A percentile compares a stretch with the other conserved stretches of the same genome.
Evolutionary conservation across 139 green algal genomes (phyloP).

Genomic region (Pleodorina starrii): DNA sequence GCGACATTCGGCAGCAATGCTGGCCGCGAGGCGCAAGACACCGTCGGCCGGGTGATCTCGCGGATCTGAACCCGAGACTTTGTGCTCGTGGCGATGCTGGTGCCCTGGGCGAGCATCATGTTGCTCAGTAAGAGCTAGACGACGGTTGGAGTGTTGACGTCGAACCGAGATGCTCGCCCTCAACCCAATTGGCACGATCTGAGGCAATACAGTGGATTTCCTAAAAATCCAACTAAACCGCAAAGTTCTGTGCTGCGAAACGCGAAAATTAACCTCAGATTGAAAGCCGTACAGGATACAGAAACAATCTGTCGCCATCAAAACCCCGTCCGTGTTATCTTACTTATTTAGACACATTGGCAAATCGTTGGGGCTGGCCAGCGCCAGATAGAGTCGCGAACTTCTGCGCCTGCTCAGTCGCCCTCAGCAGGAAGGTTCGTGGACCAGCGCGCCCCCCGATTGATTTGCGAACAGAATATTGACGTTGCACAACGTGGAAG

Average conservation of each 20-base stretch:
- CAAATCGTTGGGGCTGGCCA: too few relatives aligned
- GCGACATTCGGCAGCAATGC: background rate
- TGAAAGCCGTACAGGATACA: too few relatives aligned
- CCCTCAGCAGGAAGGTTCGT: too few relatives aligned
- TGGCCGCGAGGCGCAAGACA: background rate
- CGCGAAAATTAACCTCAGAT: background rate
- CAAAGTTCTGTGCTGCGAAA: background rate
- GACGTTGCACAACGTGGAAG: too few relatives aligned
- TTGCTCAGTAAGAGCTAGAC: background rate
- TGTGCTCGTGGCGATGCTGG: background rate
- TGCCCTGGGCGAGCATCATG: conserved; percentile 21
- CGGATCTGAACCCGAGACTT: background rate
- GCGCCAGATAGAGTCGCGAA: too few relatives aligned
- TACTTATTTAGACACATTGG: too few relatives aligned
- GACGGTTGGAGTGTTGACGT: background rate
- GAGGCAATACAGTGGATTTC: too few relatives aligned
- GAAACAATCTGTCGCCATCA: too few relatives aligned
- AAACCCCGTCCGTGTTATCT: too few relatives aligned
- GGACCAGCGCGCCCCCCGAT: too few relatives aligned
- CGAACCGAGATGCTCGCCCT: background rate
- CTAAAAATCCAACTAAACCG: background rate
- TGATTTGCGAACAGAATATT: too few relatives aligned
- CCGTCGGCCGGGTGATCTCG: background rate
- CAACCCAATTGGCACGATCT: background rate
- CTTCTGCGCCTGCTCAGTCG: too few relatives aligned